Conservation (phyloP, 2,329 filamentous ascomycete genomes). For the Apiospora malaysiana region DNA sequence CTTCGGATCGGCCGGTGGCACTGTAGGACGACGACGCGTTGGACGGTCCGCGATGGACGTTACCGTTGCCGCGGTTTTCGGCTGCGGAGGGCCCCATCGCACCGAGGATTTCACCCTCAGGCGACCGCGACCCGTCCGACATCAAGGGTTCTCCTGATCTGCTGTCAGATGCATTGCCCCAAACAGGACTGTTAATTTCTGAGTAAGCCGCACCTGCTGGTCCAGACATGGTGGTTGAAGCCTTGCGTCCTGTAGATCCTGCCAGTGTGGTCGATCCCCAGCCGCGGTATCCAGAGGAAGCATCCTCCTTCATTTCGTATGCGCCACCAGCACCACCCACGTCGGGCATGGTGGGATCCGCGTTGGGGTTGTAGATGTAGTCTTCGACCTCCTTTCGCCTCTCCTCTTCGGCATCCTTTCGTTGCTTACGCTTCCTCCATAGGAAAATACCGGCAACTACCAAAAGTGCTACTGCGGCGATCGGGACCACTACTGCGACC, state of each 20-base stretch:
- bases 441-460: slow-evolving; percentile 79
- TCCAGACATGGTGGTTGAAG: slow-evolving; percentile 87
- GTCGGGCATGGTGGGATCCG: slow-evolving; percentile 77
- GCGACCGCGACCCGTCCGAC: slow-evolving; percentile 57
- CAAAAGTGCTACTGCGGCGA: slow-evolving; percentile 83
- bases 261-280: slow-evolving; percentile 82
- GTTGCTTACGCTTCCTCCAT: slow-evolving; percentile 88
- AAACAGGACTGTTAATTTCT: slow-evolving; percentile 64
- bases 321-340: slow-evolving; percentile 57
- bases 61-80: slow-evolving; percentile 64
- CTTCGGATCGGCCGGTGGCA: slow-evolving; percentile 75
- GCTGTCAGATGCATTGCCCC: slow-evolving; percentile 65
- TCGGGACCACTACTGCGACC: slow-evolving; percentile 91
- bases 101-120: slow-evolving; percentile 83
- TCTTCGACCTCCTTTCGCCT: slow-evolving; percentile 96
- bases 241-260: slow-evolving; percentile 77
- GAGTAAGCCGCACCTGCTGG: slow-evolving; percentile 70
- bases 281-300: slow-evolving; percentile 82
- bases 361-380: slow-evolving; percentile 97
- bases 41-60: slow-evolving; percentile 87
- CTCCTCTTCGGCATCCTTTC: slow-evolving; percentile 84
- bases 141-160: slow-evolving; percentile 72
- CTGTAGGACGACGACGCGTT: slow-evolving; percentile 98
- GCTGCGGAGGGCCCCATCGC: slow-evolving; percentile 77
- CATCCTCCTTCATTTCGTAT: slow-evolving; percentile 80